phyloP scores from a whole-genome alignment of 129 eudicot species.

The Centrapalus pauciflorus region DNA sequence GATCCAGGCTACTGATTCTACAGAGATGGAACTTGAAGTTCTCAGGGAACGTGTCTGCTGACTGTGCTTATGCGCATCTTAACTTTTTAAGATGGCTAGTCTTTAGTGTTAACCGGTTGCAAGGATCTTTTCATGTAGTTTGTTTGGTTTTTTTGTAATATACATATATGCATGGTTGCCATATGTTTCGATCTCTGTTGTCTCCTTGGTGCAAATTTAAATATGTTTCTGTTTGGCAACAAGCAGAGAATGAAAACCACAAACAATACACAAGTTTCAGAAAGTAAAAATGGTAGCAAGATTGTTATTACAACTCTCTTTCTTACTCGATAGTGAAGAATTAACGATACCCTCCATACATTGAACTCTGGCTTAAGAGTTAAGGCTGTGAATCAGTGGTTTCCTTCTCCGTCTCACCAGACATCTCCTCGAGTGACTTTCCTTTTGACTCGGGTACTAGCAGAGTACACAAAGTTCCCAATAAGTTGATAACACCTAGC shows the following conservation, averaged over 20 bases:
- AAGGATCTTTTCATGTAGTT: background rate
- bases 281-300: constrained; percentile 4
- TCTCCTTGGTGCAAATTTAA: background rate
- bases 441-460: constrained; percentile 58
- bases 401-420: constrained; percentile 29
- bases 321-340: background rate
- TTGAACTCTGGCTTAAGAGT: background rate
- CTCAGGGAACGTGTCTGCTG: constrained; percentile 49
- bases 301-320: constrained; percentile 11
- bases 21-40: constrained; percentile 63
- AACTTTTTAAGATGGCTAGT: too few relatives aligned
- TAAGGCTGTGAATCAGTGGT: constrained; percentile 10
- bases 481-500: constrained; percentile 33
- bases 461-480: constrained; percentile 43
- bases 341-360: background rate
- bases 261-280: background rate
- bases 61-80: background rate
- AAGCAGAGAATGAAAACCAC: background rate
- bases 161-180: constrained; percentile 1
- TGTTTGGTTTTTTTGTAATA: too few relatives aligned
- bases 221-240: background rate
- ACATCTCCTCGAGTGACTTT: constrained; percentile 54
- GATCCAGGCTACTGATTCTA: constrained; percentile 66
- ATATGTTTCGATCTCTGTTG: background rate
- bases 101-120: background rate